phyloP scores from a whole-genome alignment of 2,329 filamentous ascomycete species.

The Polytolypa hystricis region DNA sequence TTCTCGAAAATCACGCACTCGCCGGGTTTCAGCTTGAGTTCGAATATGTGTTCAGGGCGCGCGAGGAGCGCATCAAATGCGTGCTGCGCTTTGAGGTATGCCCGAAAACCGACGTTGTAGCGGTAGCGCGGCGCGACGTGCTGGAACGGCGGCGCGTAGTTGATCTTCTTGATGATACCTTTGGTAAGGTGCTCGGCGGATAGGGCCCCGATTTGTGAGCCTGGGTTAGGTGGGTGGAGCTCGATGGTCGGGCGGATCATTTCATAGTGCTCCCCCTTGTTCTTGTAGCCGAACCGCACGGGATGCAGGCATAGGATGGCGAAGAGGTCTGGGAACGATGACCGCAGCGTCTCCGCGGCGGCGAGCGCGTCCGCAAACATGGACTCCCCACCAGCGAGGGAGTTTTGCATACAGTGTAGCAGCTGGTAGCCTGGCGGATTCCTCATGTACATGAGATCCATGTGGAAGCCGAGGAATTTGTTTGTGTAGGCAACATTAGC shows the following conservation, averaged over 20 bases:
- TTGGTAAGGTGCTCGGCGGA: too few species aligned
- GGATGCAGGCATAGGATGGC: constrained; percentile 31
- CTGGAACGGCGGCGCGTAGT: constrained; percentile 77
- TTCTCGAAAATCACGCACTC: constrained; percentile 95
- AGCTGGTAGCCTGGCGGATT: constrained; percentile 74
- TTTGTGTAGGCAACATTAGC: constrained; percentile 90
- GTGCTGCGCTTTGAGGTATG: constrained; percentile 34
- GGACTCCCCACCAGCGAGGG: constrained; percentile 67
- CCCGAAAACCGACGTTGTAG: constrained; percentile 1
- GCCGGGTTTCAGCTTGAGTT: constrained; percentile 64
- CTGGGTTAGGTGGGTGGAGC: constrained; percentile 12
- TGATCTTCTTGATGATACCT: constrained; percentile 34
- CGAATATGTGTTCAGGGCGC: constrained; percentile 47
- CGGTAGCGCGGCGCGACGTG: constrained; percentile 34
- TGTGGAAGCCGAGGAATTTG: constrained; percentile 73
- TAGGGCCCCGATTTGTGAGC: background rate
- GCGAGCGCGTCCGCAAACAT: constrained; percentile 69
- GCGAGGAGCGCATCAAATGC: constrained; percentile 54
- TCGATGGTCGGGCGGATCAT: constrained; percentile 47
- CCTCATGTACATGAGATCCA: constrained; percentile 81
- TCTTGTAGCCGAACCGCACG: constrained; percentile 58
- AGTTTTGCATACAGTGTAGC: constrained; percentile 79
- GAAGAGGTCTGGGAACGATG: constrained; percentile 10
- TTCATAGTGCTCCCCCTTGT: constrained; percentile 53
- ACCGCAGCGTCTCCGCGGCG: constrained; percentile 37